Conservation (phyloP, 2,329 filamentous ascomycete species). For the Colletotrichum eleusines region DNA sequence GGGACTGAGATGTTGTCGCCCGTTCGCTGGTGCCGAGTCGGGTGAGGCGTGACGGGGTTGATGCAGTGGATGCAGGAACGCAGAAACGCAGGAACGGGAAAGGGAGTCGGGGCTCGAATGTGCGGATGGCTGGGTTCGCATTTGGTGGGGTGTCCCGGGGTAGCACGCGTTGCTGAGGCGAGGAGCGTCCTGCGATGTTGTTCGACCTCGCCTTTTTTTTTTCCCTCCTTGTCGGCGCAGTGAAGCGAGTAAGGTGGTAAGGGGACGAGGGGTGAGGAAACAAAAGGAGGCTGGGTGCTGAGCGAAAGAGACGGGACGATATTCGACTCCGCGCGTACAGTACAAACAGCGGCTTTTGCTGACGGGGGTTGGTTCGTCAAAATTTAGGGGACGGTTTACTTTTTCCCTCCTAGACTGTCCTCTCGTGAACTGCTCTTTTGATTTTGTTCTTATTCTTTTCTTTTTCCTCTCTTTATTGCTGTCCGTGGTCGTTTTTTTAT, state of each 20-base stretch:
- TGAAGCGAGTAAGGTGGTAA: constrained; percentile 37
- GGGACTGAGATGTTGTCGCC: constrained; percentile 26
- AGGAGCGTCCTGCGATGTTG: constrained; percentile 47
- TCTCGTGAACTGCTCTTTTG: constrained; percentile 19
- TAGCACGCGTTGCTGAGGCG: constrained; percentile 45
- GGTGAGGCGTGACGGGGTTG: constrained; percentile 35
- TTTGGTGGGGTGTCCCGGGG: constrained; percentile 51
- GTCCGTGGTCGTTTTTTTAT: constrained; percentile 25
- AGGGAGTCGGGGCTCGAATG: constrained; percentile 51
- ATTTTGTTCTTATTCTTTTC: background rate
- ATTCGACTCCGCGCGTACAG: constrained; percentile 36
- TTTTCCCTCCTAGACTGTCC: constrained; percentile 13
- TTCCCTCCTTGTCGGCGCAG: constrained; percentile 43
- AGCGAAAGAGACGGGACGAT: constrained; percentile 34
- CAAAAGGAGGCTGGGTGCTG: constrained; percentile 35
- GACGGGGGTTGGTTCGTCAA: constrained; percentile 39
- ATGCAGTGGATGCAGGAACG: constrained; percentile 42
- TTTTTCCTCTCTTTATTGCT: background rate
- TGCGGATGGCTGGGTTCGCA: constrained; percentile 60
- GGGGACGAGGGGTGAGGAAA: constrained; percentile 38
- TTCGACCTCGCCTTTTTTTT: constrained; percentile 55
- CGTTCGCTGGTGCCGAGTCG: constrained; percentile 30
- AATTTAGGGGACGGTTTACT: constrained; percentile 36
- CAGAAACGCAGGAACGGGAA: constrained; percentile 46
- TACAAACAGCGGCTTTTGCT: constrained; percentile 33